These are phyloP conservation scores for Skeletonema costatum DNA, from an alignment of 108 stramenopile genomes.

Conservation along the genomic window DNA sequence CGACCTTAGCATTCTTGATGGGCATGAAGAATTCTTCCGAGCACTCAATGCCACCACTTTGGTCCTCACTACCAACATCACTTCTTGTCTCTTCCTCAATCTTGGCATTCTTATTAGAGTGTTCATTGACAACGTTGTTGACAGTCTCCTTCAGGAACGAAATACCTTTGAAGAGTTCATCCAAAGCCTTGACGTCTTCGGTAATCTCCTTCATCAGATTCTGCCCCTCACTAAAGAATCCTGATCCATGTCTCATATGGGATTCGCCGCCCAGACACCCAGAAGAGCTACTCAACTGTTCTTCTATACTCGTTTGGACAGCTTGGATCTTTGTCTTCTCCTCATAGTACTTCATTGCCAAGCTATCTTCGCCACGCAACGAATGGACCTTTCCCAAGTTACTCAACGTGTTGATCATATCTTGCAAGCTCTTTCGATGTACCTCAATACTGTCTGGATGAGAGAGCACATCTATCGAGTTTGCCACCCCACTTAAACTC, in stretches of 20 bases:
- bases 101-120: not conserved
- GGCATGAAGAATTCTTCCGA: not conserved
- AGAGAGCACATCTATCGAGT: slow-evolving; percentile 9
- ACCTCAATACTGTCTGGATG: slow-evolving; percentile 11
- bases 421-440: slow-evolving; percentile 61
- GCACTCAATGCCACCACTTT: not conserved
- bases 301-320: slow-evolving; percentile 23
- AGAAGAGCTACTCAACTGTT: slow-evolving; percentile 25
- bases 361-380: slow-evolving; percentile 72
- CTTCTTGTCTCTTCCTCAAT: slow-evolving; percentile 13
- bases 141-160: slow-evolving; percentile 59
- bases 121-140: not conserved
- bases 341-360: slow-evolving; percentile 77
- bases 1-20: not conserved
- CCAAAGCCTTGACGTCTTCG: slow-evolving; percentile 82
- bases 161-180: slow-evolving; percentile 79
- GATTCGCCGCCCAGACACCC: slow-evolving; percentile 29
- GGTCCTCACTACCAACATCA: slow-evolving; percentile 6
- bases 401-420: slow-evolving; percentile 65
- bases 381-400: slow-evolving; percentile 86
- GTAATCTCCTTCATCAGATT: slow-evolving; percentile 78
- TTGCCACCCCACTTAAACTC: not conserved
- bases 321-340: slow-evolving; percentile 78
- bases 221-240: slow-evolving; percentile 35
- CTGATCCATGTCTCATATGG: slow-evolving; percentile 31